phyloP scores from a whole-genome alignment of 73 alveolate species.

The Paramecium tetraurelia region DNA sequence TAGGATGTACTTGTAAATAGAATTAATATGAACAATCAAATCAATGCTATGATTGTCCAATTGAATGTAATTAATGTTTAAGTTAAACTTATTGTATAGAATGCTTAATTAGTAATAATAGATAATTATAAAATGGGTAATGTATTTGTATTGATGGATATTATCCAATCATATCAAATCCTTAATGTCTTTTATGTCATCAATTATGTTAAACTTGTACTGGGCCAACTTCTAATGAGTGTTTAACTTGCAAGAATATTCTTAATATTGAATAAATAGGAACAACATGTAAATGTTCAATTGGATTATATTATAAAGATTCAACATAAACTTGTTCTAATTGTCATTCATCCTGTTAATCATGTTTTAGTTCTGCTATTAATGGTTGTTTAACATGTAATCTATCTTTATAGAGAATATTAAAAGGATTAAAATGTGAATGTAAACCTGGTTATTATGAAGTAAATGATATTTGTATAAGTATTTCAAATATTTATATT shows the following conservation, averaged over 20 bases:
- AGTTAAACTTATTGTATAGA: background rate
- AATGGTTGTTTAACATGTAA: background rate
- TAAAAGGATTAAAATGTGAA: background rate
- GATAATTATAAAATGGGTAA: background rate
- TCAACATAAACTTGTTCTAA: background rate
- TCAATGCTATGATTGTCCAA: background rate
- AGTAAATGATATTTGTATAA: background rate
- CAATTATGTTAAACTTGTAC: background rate
- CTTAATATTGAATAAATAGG: background rate
- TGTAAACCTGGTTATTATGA: background rate
- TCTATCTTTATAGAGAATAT: background rate
- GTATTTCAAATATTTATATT: background rate
- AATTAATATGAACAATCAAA: background rate
- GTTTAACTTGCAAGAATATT: background rate
- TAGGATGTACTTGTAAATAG: background rate
- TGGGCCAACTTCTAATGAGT: background rate
- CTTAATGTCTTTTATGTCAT: background rate
- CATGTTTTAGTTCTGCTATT: background rate
- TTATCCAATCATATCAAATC: background rate
- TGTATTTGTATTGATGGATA: background rate
- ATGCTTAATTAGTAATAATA: background rate
- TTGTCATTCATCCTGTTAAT: background rate
- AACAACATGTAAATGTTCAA: background rate
- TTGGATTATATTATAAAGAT: background rate
- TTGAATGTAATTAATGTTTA: background rate